Evolutionary conservation across 2,329 filamentous ascomycete genomes (phyloP), one percentile per base, ranked within the genome.

Genomic region (Chrysoporthe puriensis): DNA sequence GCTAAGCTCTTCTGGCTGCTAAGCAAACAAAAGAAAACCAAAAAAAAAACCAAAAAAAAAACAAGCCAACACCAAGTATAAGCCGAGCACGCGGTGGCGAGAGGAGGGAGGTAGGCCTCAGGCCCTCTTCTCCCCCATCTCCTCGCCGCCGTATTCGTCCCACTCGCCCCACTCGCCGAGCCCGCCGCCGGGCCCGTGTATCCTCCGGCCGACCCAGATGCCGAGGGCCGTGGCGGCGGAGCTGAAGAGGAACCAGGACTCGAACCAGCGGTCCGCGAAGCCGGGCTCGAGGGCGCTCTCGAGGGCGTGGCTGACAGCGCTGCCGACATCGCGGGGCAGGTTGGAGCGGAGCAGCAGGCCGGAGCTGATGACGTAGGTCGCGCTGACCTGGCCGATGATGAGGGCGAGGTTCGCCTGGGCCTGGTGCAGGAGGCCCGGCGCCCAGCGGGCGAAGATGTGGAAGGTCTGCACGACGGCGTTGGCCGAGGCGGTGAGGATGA

Each of bases 401-500:
- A 97, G 85, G 1, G 93, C 91, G 46, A 96, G 84, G 74, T 94
- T 94, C 11, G 91, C 91, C 75, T 91, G 91, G 4, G 90, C 89
- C 72, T 91, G 90, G 71, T 89, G 87, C 11, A 94, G 81, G n/a
- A 95, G 78, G 5, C 84, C 83, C 0, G 93, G 93, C 9, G 89
- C 85, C 81, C 92, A 91, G 71, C 90, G 90, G 3, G 91, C 88
- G 74, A 97, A 92, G 65, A 97, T 85, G 72, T 91, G 89, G 73
- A 95, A 91, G 0, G 93, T 97, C 76, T 96, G 93, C n/a, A 94
- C 82, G 21, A 92, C 93, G 67, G 90, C 91, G 77, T 91, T 93
- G 78, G 94, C 93, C 66, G 91, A 93, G 2, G 91, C 90, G 18
- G 93, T 84, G 34, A 97, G 88, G 76, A 97, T 96, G 62, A 94